Percentiles rank a stretch among this genome's conserved stretches.
Evolutionary conservation across 495 filamentous ascomycete species (phyloP).

Genomic region (Chaetomium tenue): DNA sequence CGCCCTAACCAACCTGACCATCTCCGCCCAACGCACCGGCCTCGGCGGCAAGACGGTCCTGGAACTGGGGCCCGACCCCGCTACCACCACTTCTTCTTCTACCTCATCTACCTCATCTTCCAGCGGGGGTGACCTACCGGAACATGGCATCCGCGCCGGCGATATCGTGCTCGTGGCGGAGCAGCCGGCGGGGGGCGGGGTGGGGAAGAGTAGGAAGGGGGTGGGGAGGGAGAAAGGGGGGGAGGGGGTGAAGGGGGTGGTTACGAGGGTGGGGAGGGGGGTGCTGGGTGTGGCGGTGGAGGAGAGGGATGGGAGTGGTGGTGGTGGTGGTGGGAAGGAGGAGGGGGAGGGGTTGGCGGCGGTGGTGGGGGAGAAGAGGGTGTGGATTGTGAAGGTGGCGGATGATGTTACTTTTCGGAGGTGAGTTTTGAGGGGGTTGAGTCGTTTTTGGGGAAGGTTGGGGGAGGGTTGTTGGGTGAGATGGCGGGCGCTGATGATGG

Average conservation of each 20-base stretch:
- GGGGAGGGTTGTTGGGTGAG: neutral
- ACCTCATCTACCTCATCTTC: neutral
- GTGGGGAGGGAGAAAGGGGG: conserved; percentile 59
- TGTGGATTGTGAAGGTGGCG: conserved; percentile 81
- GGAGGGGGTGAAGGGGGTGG: conserved; percentile 72
- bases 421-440: conserved; percentile 40
- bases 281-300: conserved; percentile 70
- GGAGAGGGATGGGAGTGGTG: conserved; percentile 57
- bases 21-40: conserved; percentile 83
- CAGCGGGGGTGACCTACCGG: conserved; percentile 51
- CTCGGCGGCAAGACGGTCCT: conserved; percentile 83
- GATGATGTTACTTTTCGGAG: conserved; percentile 91
- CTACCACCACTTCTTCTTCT: conserved; percentile 44
- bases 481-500: conserved; percentile 1
- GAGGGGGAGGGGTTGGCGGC: conserved; percentile 68
- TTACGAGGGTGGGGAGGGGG: conserved; percentile 63
- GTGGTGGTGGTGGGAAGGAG: conserved; percentile 64
- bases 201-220: conserved; percentile 73
- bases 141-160: conserved; percentile 82
- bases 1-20: conserved; percentile 74
- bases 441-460: neutral
- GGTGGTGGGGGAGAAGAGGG: conserved; percentile 56
- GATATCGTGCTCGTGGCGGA: conserved; percentile 84
- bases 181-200: conserved; percentile 57
- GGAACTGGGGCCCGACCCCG: conserved; percentile 73